These are phyloP conservation scores for Podospora bellae-mahoneyi DNA, from an alignment of 495 filamentous ascomycete genomes.

Conservation along the genomic window DNA sequence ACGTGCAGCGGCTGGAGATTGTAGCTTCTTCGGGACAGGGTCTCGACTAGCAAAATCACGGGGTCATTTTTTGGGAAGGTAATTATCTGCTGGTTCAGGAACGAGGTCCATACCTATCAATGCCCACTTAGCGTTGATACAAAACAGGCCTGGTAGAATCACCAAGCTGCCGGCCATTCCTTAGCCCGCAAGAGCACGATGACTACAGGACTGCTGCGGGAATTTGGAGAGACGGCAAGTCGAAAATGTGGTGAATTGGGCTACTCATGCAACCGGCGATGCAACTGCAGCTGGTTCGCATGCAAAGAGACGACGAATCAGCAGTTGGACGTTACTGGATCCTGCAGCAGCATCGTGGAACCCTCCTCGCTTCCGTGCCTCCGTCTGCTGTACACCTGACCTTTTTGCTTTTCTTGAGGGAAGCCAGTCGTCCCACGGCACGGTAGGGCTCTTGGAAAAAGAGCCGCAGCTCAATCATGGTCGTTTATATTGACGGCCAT, in stretches of 20 bases:
- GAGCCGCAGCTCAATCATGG: conserved; percentile 7
- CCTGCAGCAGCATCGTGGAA: conserved; percentile 14
- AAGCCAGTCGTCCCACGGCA: conserved; percentile 2
- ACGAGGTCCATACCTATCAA: background rate
- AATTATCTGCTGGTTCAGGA: background rate
- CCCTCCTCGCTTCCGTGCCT: conserved; percentile 11
- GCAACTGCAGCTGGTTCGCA: conserved; percentile 5
- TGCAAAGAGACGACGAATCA: conserved; percentile 15
- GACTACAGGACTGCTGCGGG: conserved; percentile 5
- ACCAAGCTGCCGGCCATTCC: background rate
- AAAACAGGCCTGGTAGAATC: no score
- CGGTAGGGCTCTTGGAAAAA: background rate
- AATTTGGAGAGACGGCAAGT: conserved; percentile 1
- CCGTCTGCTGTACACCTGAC: conserved; percentile 24
- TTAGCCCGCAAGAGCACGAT: background rate
- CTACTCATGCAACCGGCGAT: conserved; percentile 1
- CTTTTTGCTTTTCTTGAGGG: conserved; percentile 18
- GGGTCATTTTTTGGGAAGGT: conserved; percentile 12
- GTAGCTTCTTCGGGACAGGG: conserved; percentile 17
- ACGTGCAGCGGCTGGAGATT: conserved; percentile 31
- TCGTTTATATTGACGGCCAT: conserved; percentile 12
- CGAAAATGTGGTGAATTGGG: background rate
- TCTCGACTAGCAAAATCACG: conserved; percentile 26
- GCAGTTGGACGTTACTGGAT: conserved; percentile 4
- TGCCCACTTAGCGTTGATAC: no score